A percentile compares a stretch with the other conserved stretches of the same genome.
Conservation (phyloP, 139 green algal genomes). For the Diplosphaera chodatii region DNA sequence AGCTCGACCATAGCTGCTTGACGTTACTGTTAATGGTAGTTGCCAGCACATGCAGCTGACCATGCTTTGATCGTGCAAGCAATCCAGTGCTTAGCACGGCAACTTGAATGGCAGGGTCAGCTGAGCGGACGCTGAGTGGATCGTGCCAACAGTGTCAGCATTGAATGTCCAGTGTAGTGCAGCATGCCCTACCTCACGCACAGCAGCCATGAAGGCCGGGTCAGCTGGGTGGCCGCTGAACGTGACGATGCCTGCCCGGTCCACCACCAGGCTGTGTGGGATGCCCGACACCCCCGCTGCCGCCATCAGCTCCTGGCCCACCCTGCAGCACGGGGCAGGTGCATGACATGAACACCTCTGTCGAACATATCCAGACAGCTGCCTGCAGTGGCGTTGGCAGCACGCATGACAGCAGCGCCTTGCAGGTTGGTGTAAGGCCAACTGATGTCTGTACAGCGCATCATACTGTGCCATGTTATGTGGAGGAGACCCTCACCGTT, state of each 20-base stretch:
- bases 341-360: no score
- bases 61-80: no score
- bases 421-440: no score
- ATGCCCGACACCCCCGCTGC: conserved; percentile 27
- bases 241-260: conserved; percentile 7
- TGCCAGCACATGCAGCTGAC: no score
- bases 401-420: no score
- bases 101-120: no score
- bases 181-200: background rate
- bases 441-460: background rate
- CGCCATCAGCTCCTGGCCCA: conserved; percentile 18
- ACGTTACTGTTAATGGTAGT: no score
- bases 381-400: background rate
- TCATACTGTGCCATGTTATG: background rate
- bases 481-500: background rate
- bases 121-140: no score
- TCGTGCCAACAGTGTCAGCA: background rate
- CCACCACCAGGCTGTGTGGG: conserved; percentile 33
- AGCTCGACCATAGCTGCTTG: no score
- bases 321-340: background rate
- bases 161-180: background rate
- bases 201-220: conserved; percentile 11
- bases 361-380: no score
- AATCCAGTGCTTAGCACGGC: no score
- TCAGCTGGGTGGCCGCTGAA: conserved; percentile 33